Evolutionary conservation across 805 yeast species (phyloP), one percentile per base, ranked within the genome.

Genomic region (Diddensiella caesifluorescens): DNA sequence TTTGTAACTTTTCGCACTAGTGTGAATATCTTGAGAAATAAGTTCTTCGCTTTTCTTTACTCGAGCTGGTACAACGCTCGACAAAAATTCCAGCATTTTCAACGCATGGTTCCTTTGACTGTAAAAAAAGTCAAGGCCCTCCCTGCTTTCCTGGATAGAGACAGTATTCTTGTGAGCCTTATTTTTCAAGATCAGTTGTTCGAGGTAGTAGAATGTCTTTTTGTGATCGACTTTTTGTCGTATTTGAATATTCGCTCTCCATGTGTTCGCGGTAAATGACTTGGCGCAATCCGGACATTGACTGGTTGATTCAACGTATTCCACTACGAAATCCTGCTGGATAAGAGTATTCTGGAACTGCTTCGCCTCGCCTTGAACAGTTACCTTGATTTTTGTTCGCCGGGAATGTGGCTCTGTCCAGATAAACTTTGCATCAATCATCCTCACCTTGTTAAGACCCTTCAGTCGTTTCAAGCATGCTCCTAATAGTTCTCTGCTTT

Each of bases 351-450:
- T 87, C 22, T 81, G 72, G 77, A 88, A 80, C 45, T 54, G 50
- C 13, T 39, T 36, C 19, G 96, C 97, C 63, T 92, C 98, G 52
- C 97, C 97, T 65, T 90, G 97, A 22, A 92, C 95, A 0, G 97
- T 87, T 41, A 92, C 67, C 58, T 89, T 88, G 49, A 94, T 78
- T 63, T 88, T 79, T 47, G 90, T 79, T 70, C 99, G 81, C 64
- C 98, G 77, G 21, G 97, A 88, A 64, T 92, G 99, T 2, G 99
- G 98, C 68, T 92, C 99, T 1, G 99, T 92, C 99, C 99, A 92
- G 48, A 94, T 78, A 56, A 89, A 92, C 4, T 89, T 76, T 2
- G 98, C 99, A 67, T 92, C 97, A 31, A 87, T 79, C 46, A 92
- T 69, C 54, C 96, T 71, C 35, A 88, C 92, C 57, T 84, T 83